Evolutionary conservation across 495 filamentous ascomycete genomes (phyloP).

Genomic region (Penicillium macrosclerotiorum): DNA sequence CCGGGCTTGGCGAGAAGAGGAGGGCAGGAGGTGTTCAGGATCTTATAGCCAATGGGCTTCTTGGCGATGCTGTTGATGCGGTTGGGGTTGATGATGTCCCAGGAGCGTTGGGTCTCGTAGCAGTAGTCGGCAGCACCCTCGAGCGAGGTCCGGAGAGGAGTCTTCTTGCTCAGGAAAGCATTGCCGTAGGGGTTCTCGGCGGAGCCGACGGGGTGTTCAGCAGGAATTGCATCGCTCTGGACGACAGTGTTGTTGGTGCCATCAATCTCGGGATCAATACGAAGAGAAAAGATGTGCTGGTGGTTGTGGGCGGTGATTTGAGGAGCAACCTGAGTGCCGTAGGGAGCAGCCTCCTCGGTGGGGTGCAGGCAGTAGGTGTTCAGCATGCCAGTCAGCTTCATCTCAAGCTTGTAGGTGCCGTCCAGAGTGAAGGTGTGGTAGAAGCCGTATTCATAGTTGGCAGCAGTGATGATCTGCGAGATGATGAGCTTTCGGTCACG

Average conservation of each 20-base stretch:
- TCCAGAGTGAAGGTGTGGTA: conserved; percentile 96
- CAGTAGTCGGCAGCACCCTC: conserved; percentile 44
- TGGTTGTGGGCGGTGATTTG: conserved; percentile 51
- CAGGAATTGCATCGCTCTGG: conserved; percentile 45
- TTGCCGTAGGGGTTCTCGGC: conserved; percentile 48
- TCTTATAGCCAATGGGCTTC: conserved; percentile 40
- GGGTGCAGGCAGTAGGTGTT: conserved; percentile 57
- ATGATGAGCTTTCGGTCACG: conserved; percentile 84
- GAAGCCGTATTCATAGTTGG: conserved; percentile 96
- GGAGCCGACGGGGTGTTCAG: conserved; percentile 32
- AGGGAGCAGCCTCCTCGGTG: conserved; percentile 44
- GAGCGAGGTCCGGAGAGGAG: conserved; percentile 39
- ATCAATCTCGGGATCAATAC: conserved; percentile 55
- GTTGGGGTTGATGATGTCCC: conserved; percentile 51
- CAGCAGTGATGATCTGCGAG: conserved; percentile 92
- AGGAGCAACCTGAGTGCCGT: conserved; percentile 46
- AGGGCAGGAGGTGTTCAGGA: conserved; percentile 36
- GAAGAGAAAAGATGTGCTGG: conserved; percentile 54
- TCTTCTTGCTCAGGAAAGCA: conserved; percentile 47
- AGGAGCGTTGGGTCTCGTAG: conserved; percentile 44
- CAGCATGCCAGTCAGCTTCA: conserved; percentile 92
- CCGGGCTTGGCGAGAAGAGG: conserved; percentile 36
- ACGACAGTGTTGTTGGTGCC: conserved; percentile 49
- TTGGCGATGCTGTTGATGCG: conserved; percentile 37
- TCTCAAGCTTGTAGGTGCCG: conserved; percentile 89